Evolutionary conservation across 148 eudicot genomes (phyloP).

Genomic region (Vaccinium macrocarpon): DNA sequence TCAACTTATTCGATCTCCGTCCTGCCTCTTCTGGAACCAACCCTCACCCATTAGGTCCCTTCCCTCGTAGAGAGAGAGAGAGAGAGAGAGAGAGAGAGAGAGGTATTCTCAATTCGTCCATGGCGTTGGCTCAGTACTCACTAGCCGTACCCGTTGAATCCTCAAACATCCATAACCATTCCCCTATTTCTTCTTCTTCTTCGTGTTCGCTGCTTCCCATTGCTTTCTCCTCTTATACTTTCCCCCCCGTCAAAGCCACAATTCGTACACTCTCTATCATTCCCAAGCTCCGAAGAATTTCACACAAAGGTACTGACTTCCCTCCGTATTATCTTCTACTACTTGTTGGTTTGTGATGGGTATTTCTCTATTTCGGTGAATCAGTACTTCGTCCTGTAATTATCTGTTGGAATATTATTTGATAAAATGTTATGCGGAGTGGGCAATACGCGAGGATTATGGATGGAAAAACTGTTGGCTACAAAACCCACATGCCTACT

Average conservation of each 20-base stretch:
- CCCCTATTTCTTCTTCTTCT: neutral
- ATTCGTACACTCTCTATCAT: constrained; percentile 20
- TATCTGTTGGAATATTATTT: neutral
- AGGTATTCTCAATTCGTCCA: neutral
- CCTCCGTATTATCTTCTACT: neutral
- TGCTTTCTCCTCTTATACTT: constrained; percentile 11
- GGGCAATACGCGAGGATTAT: neutral
- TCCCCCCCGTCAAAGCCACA: constrained; percentile 21
- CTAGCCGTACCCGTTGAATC: constrained; percentile 23
- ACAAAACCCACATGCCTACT: neutral
- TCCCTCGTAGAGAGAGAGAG: neutral
- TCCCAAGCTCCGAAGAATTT: constrained; percentile 15
- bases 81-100: neutral
- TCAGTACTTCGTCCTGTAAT: neutral
- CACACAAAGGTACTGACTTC: constrained; percentile 25
- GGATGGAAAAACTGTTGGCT: neutral
- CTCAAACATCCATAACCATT: constrained; percentile 14
- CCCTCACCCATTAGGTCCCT: neutral
- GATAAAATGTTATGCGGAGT: neutral
- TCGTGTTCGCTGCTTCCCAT: constrained; percentile 14
- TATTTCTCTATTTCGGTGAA: neutral
- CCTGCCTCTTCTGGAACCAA: constrained; percentile 11
- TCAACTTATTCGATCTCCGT: neutral
- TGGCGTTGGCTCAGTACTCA: constrained; percentile 26
- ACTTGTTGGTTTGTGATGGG: neutral